phyloP scores from a whole-genome alignment of 805 yeast genomes.

The Myxozyma sirexii region DNA sequence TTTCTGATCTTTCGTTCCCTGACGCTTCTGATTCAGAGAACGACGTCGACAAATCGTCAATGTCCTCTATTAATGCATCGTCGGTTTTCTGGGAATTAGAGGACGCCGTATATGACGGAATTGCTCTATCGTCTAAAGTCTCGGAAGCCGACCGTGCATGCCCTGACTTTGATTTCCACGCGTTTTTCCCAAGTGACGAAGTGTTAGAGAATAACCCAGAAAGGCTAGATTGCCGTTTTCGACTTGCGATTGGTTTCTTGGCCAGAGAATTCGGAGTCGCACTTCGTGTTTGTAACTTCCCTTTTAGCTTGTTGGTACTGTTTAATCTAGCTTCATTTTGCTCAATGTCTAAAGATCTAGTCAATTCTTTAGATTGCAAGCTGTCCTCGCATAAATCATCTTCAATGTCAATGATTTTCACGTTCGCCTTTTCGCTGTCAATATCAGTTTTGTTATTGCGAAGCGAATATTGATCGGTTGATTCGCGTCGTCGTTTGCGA shows the following conservation, averaged over 20 bases:
- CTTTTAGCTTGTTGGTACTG: background rate
- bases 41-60: constrained; percentile 2
- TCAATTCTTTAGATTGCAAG: too few relatives aligned
- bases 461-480: too few relatives aligned
- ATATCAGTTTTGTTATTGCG: too few relatives aligned
- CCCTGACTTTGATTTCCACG: background rate
- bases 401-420: too few relatives aligned
- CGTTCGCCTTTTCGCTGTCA: too few relatives aligned
- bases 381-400: too few relatives aligned
- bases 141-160: background rate
- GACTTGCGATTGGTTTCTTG: background rate
- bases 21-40: background rate
- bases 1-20: background rate
- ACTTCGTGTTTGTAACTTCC: background rate
- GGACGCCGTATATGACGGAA: background rate
- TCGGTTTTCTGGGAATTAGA: background rate
- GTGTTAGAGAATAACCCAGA: background rate
- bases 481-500: constrained; percentile 1
- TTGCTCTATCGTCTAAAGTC: background rate
- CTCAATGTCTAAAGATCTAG: too few relatives aligned
- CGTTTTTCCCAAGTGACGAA: background rate
- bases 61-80: background rate
- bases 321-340: too few relatives aligned
- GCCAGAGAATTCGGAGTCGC: background rate
- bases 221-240: background rate